Conservation (phyloP, 306 rosid species). For the Quercus aquifolioides region DNA sequence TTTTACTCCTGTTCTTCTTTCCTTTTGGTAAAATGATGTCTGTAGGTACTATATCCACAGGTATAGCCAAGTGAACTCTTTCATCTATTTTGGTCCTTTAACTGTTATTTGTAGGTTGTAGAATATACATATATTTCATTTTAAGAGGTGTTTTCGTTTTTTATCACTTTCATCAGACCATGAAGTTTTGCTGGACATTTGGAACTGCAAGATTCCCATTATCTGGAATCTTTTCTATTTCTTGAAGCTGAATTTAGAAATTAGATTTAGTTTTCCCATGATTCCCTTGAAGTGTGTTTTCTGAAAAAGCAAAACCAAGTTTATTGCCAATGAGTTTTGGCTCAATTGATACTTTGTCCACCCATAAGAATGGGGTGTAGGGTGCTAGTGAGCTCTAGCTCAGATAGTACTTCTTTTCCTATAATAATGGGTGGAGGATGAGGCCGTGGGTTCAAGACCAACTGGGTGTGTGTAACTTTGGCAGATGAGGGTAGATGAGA, state of each 20-base stretch:
- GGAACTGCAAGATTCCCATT: background rate
- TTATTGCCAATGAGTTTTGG: too few relatives aligned
- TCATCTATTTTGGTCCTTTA: background rate
- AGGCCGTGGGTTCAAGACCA: too few relatives aligned
- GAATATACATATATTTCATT: background rate
- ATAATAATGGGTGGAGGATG: too few relatives aligned
- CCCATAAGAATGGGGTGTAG: too few relatives aligned
- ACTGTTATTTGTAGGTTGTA: background rate
- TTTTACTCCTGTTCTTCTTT: slow-evolving; percentile 3
- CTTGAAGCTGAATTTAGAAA: background rate
- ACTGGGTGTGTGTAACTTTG: too few relatives aligned
- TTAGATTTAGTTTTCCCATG: background rate
- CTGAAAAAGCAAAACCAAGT: background rate
- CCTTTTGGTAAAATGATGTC: background rate
- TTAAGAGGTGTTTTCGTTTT: background rate
- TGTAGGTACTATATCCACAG: background rate
- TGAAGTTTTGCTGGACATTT: background rate
- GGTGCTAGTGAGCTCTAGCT: too few relatives aligned
- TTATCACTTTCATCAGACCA: background rate
- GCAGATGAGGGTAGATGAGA: too few relatives aligned
- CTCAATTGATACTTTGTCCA: too few relatives aligned
- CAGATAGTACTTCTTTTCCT: too few relatives aligned
- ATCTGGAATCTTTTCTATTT: background rate
- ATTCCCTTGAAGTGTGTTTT: background rate
- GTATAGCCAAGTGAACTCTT: background rate